These are phyloP conservation scores for Excoecaria cochinchinensis DNA, from an alignment of 345 rosid genomes.

Conservation along the genomic window DNA sequence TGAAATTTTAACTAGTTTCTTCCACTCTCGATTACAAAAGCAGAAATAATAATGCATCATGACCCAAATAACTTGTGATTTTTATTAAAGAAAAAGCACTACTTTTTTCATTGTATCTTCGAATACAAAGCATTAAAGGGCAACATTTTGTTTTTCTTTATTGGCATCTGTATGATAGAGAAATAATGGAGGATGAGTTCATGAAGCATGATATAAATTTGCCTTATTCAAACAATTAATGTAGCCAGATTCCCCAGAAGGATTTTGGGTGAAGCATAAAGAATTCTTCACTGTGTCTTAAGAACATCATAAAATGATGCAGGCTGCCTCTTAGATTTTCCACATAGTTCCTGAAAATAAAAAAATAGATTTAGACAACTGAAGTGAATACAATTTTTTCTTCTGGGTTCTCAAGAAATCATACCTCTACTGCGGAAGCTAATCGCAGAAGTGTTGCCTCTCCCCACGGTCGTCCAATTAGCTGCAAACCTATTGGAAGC, in stretches of 20 bases:
- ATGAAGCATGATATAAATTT: not conserved
- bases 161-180: too few species aligned
- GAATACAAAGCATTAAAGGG: not conserved
- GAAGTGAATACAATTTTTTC: not conserved
- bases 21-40: not conserved
- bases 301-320: conserved; percentile 56
- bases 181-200: not conserved
- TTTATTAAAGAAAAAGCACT: not conserved
- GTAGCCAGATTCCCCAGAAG: not conserved
- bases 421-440: conserved; percentile 73
- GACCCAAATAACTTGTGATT: not conserved
- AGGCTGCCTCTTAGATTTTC: conserved; percentile 57
- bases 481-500: conserved; percentile 80
- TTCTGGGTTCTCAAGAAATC: not conserved
- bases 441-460: conserved; percentile 71
- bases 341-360: conserved; percentile 55
- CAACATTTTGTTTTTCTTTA: not conserved
- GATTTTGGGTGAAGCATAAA: not conserved
- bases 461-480: conserved; percentile 81
- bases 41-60: not conserved
- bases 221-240: not conserved
- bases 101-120: not conserved
- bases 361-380: not conserved
- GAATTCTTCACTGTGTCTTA: conserved; percentile 24
- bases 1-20: not conserved